Evolutionary conservation across 2,329 filamentous ascomycete species (phyloP), one percentile per base, ranked within the genome.

Genomic region (Lachnellula willkommii): DNA sequence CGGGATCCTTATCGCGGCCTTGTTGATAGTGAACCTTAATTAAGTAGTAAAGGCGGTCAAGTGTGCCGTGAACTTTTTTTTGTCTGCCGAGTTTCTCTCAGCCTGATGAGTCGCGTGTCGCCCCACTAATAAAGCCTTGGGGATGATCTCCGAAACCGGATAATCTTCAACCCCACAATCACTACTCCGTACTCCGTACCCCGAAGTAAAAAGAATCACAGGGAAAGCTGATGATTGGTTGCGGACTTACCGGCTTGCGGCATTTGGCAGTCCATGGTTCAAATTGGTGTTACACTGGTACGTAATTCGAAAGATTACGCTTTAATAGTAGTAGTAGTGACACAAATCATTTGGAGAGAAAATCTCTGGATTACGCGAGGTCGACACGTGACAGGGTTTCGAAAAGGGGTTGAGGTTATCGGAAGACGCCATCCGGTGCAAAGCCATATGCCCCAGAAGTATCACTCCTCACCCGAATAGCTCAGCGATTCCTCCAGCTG

Each of bases 401-500:
- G 11, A 12, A 22, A 24, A 40, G 37, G 37, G 17, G 37, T 40
- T 40, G 17, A n/a, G 5, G 5, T 17, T 17, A n/a, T 40, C 15
- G 2, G 37, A 17, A 40, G 28, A 32, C 9, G 4, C 8, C 28
- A 32, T 32, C 28, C 28, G 3, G 11, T 32, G 28, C 9, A 4
- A 32, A 32, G 28, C 9, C 28, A 32, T 32, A 11, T 32, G 28
- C 28, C 3, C 28, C 9, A 17, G 17, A 40, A 17, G 37, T 47
- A 35, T 55, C 51, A 48, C 15, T 59, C 50, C 22, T 62, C 47
- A 24, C 46, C 56, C 17, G 63, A n/a, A 52, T 65, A 58, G 8
- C 52, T 22, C 32, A 66, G 47, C 9, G 47, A 28, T n/a, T 65
- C 64, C 47, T 68, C 64, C 47, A 72, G 65, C 8, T 56, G 47